A percentile compares a stretch with the other conserved stretches of the same genome.
phyloP scores from a whole-genome alignment of 805 yeast species.

The Wickerhamomyces canadensis region DNA sequence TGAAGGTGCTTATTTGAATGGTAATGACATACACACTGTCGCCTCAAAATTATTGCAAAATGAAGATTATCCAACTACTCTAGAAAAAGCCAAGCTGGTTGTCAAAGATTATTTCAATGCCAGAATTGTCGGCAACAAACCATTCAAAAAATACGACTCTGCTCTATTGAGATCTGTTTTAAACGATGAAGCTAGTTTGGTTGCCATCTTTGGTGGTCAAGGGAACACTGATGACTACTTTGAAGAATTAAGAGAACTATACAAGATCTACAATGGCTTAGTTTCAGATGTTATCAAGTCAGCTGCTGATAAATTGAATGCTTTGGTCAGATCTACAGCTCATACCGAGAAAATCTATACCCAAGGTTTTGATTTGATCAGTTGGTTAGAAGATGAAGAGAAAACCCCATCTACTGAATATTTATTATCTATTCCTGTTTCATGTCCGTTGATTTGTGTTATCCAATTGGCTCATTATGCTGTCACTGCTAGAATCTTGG shows the following conservation, averaged over 20 bases:
- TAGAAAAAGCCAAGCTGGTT: conserved; percentile 64
- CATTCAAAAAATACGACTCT: conserved; percentile 44
- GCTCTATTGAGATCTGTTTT: conserved; percentile 63
- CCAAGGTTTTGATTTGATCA: conserved; percentile 83
- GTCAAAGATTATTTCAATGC: conserved; percentile 75
- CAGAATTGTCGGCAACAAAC: conserved; percentile 42
- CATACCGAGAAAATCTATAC: conserved; percentile 86
- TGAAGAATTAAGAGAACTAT: conserved; percentile 87
- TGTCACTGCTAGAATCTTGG: conserved; percentile 77
- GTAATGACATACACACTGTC: conserved; percentile 80
- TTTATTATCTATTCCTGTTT: conserved; percentile 83
- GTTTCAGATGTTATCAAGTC: conserved; percentile 64
- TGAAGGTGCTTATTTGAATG: conserved; percentile 70
- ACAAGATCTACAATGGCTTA: conserved; percentile 70
- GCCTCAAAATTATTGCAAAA: conserved; percentile 63
- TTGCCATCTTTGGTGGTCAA: conserved; percentile 97
- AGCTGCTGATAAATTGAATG: conserved; percentile 62
- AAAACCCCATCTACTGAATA: conserved; percentile 87
- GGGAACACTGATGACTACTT: conserved; percentile 98
- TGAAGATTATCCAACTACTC: conserved; percentile 58
- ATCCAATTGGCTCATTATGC: conserved; percentile 93
- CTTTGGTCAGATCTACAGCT: conserved; percentile 62
- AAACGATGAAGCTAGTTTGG: conserved; percentile 52
- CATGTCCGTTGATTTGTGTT: conserved; percentile 96
- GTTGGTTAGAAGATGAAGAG: conserved; percentile 83